Base-by-base conservation (phyloP, 495 filamentous ascomycete species). In the Xylaria nigripes region DNA sequence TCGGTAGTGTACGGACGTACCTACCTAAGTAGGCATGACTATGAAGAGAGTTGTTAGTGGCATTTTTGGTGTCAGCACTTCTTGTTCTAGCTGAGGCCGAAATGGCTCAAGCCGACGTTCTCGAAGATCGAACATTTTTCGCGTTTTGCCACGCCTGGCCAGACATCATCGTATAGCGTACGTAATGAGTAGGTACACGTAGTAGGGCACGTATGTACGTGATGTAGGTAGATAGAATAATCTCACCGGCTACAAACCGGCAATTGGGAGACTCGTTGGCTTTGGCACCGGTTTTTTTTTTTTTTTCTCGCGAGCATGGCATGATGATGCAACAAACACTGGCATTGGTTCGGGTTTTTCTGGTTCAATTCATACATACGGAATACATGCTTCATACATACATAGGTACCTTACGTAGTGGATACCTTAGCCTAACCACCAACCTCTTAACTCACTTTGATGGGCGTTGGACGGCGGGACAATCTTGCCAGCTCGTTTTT, bases 51-150 rank as follows among this genome's bases (percentile, higher is more conserved):
- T 34, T 40, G 42, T 47, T 54, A 30, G 43, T 46, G 51, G 30
- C 51, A 47, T 38, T 21, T 27, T 23, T 25, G n/a, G n/a, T n/a
- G 51, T 54, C 32, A 54, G 51, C 51, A 42, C 51, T 42, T 30
- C 48, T 48, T 43, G 22, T 48, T 54, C 44, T 22, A 25, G 51
- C 51, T 41, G 45, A 48, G 18, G 25, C 30, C 42, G 23, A 21
- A 16, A 23, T 30, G 44, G 44, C 42, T 42, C 34, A 23, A 48
- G 21, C 18, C 22, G 44, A 22, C 34, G n/a, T 54, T 22, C 13
- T 41, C 32, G 44, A 41, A 36, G 29, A n/a, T 13, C 9, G 24
- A n/a, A n/a, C n/a, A n/a, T 29, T n/a, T 9, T 44, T 7, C 23
- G 38, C 24, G 48, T 18, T 54, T n/a, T 54, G 42, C 43, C 51